Evolutionary conservation across 495 filamentous ascomycete genomes (phyloP).

Genomic region (Hypoxylon cercidicola): DNA sequence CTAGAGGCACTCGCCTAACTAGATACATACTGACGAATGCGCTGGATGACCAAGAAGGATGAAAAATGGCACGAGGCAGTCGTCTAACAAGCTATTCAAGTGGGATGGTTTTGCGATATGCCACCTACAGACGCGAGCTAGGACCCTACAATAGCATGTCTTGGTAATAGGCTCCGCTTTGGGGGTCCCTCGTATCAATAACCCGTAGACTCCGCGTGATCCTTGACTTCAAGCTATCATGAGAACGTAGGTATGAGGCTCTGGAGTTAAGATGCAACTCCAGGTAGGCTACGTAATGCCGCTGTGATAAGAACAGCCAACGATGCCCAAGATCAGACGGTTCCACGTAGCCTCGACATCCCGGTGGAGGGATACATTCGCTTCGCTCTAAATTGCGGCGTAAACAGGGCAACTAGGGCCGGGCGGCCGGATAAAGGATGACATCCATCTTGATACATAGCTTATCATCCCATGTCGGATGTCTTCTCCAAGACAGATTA

Average conservation of each 20-base stretch:
- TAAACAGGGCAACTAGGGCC: constrained; percentile 33
- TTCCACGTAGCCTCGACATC: constrained; percentile 7
- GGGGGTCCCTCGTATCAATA: neutral
- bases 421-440: constrained; percentile 22
- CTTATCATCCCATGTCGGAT: neutral
- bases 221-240: neutral
- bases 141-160: neutral
- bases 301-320: constrained; percentile 3
- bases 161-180: neutral
- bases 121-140: neutral
- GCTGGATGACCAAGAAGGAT: no score
- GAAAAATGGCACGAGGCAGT: no score
- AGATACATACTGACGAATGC: neutral
- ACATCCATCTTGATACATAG: constrained; percentile 11
- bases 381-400: constrained; percentile 13
- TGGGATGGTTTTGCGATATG: no score
- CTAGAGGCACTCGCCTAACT: neutral
- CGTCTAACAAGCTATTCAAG: no score
- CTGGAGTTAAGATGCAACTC: constrained; percentile 5
- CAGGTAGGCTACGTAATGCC: constrained; percentile 15
- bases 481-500: constrained; percentile 17
- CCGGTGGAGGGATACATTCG: constrained; percentile 18
- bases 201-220: neutral
- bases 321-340: neutral
- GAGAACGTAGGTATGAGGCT: constrained; percentile 5